Conservation (phyloP, 1,284 basidiomycete species). For the Ceratobasidium theobromae region DNA sequence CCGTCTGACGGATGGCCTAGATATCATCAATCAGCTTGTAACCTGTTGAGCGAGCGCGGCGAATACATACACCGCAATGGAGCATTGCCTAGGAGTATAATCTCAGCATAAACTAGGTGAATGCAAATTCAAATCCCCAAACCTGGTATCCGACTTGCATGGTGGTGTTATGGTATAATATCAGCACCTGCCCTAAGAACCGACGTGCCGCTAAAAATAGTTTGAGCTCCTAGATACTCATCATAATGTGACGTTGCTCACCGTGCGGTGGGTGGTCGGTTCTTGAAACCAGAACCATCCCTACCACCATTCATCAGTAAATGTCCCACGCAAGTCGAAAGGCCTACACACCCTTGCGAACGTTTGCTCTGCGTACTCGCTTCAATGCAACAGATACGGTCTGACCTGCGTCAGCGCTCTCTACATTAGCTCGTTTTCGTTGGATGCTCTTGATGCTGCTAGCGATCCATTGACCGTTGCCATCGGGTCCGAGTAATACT, state of each 20-base stretch:
- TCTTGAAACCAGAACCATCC: conserved; percentile 85
- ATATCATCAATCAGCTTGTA: conserved; percentile 24
- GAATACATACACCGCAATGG: conserved; percentile 69
- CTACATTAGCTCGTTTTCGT: conserved; percentile 74
- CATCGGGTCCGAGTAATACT: conserved; percentile 88
- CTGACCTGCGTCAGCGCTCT: conserved; percentile 91
- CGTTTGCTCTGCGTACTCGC: conserved; percentile 75
- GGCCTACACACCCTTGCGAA: conserved; percentile 77
- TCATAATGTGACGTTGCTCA: conserved; percentile 40
- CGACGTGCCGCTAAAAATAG: conserved; percentile 60
- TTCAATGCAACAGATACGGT: conserved; percentile 94
- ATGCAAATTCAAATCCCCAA: conserved; percentile 37
- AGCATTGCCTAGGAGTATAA: conserved; percentile 64
- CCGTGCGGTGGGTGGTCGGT: conserved; percentile 76
- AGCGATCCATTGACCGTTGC: conserved; percentile 80
- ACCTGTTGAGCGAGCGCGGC: not conserved
- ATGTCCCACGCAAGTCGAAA: not conserved
- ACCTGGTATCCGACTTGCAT: conserved; percentile 88
- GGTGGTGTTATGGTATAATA: conserved; percentile 89
- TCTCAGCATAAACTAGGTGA: not conserved
- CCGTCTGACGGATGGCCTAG: conserved; percentile 85
- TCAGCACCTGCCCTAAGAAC: conserved; percentile 84
- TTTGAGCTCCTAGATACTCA: not conserved
- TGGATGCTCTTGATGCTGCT: conserved; percentile 92
- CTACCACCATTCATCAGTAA: conserved; percentile 28